phyloP scores from a whole-genome alignment of 129 eudicot genomes.

The Lactuca saligna region DNA sequence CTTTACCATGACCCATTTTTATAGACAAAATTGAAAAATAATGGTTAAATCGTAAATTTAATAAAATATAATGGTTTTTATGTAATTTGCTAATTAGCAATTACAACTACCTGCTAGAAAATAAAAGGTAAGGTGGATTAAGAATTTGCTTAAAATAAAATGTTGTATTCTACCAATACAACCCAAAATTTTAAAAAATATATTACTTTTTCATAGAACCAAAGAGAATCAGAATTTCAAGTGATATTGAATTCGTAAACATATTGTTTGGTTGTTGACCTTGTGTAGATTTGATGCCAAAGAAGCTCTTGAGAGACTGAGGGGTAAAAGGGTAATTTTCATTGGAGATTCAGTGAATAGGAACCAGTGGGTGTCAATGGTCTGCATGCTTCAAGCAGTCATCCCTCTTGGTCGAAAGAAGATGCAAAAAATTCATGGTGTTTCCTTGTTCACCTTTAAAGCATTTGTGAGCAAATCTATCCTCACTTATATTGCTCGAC shows the following conservation, averaged over 20 bases:
- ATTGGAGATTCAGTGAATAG: constrained; percentile 55
- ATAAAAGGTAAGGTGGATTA: too few species aligned
- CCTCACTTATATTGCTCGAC: neutral
- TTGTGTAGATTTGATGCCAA: constrained; percentile 45
- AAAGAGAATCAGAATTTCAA: neutral
- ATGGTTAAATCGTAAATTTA: too few species aligned
- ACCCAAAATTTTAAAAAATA: too few species aligned
- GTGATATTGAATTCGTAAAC: neutral
- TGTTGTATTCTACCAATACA: too few species aligned
- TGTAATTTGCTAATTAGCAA: too few species aligned
- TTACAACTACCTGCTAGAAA: too few species aligned
- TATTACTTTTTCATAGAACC: neutral
- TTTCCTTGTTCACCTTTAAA: constrained; percentile 45
- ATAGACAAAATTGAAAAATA: too few species aligned
- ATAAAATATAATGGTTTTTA: too few species aligned
- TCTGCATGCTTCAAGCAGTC: constrained; percentile 43
- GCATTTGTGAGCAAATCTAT: constrained; percentile 38
- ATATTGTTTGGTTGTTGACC: neutral
- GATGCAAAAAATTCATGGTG: constrained; percentile 22
- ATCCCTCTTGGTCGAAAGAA: constrained; percentile 36
- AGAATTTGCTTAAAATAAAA: too few species aligned
- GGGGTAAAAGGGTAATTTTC: constrained; percentile 43
- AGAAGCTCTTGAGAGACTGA: constrained; percentile 38
- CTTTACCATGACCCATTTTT: too few species aligned
- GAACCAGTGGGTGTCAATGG: constrained; percentile 55